phyloP scores from a whole-genome alignment of 331 rosid species.

The Rhamnella rubrinervis region DNA sequence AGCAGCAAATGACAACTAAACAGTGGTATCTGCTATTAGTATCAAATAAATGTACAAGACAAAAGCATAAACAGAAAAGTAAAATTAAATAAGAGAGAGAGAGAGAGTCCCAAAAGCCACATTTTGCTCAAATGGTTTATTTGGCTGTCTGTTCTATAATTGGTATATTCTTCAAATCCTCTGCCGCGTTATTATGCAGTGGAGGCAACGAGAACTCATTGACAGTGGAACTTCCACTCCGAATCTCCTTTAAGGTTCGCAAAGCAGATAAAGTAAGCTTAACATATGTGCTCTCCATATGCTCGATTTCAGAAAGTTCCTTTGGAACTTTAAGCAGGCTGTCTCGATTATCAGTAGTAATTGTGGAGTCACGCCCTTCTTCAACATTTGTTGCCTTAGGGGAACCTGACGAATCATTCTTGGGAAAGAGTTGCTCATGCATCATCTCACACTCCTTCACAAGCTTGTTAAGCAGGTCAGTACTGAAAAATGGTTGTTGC shows the following conservation, averaged over 20 bases:
- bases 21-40: not conserved
- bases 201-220: conserved; percentile 71
- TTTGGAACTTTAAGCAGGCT: conserved; percentile 46
- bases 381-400: conserved; percentile 34
- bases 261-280: conserved; percentile 66
- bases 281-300: conserved; percentile 63
- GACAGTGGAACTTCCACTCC: conserved; percentile 79
- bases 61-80: not conserved
- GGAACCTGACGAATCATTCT: conserved; percentile 27
- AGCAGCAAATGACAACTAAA: conserved; percentile 8
- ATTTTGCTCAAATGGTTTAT: not conserved
- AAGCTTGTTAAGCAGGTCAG: conserved; percentile 62
- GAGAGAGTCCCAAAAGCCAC: not conserved
- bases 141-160: conserved; percentile 31
- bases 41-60: not conserved
- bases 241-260: conserved; percentile 56
- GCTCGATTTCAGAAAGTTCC: conserved; percentile 70
- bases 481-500: conserved; percentile 75
- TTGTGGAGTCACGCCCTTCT: conserved; percentile 35
- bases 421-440: conserved; percentile 47
- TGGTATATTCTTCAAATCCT: conserved; percentile 36
- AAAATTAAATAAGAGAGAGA: too few species aligned
- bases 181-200: conserved; percentile 39
- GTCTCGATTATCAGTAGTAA: conserved; percentile 31
- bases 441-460: conserved; percentile 68